Percentiles rank a stretch among this genome's conserved stretches.
Conservation (phyloP, 73 alveolate species). For the Paramecium biaurelia region DNA sequence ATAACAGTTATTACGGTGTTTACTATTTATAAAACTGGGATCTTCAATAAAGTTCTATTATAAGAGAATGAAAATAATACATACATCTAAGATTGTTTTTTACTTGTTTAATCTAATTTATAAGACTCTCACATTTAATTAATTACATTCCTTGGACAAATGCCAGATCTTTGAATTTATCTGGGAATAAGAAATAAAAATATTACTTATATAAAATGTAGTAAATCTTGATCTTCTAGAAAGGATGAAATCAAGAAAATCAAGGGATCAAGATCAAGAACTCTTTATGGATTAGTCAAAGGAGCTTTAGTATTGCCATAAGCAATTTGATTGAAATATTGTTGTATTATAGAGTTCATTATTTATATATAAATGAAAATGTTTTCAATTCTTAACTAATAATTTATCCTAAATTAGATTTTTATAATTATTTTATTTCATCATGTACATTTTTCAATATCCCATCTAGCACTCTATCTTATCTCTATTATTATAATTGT, state of each 20-base stretch:
- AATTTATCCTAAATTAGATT: background rate
- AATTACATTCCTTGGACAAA: background rate
- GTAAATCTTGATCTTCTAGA: conserved; percentile 23
- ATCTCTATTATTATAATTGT: background rate
- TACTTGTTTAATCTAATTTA: background rate
- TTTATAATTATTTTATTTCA: background rate
- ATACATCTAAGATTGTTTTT: conserved; percentile 21
- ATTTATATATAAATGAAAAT: conserved; percentile 6
- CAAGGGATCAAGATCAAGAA: background rate
- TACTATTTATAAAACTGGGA: background rate
- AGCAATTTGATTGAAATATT: background rate
- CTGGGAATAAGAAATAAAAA: background rate
- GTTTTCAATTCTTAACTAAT: conserved; percentile 45
- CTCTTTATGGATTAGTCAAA: background rate
- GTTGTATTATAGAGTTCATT: conserved; percentile 31
- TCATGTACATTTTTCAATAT: background rate
- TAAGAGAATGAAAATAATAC: background rate
- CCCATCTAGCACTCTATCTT: background rate
- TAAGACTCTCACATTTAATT: conserved; percentile 1
- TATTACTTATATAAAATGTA: background rate
- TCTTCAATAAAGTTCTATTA: background rate
- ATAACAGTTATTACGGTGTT: background rate
- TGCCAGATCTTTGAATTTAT: background rate
- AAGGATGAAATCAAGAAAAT: background rate
- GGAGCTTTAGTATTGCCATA: background rate